Conservation (phyloP, 176 grass and related monocot species). For the Rhynchospora tenuis region DNA sequence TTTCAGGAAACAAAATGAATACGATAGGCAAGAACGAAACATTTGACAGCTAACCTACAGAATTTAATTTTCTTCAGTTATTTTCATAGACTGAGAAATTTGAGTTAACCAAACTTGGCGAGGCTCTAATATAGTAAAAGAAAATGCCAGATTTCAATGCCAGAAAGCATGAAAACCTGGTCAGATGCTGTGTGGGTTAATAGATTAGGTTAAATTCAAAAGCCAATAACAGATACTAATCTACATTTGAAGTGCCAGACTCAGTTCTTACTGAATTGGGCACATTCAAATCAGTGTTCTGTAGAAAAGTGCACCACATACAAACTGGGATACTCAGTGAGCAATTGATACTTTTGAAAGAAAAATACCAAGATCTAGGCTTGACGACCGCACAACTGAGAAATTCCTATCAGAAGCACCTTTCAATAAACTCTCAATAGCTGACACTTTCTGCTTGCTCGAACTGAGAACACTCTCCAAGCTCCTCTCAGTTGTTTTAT, state of each 20-base stretch:
- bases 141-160: background rate
- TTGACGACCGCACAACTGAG: conserved; percentile 58
- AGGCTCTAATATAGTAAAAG: background rate
- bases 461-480: conserved; percentile 87
- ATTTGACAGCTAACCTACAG: conserved; percentile 3
- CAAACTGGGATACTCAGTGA: conserved; percentile 27
- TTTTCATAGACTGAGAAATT: background rate
- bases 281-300: background rate
- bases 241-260: background rate
- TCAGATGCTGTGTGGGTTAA: background rate
- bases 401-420: conserved; percentile 81
- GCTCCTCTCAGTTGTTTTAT: conserved; percentile 71
- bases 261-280: background rate
- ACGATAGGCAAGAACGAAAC: background rate
- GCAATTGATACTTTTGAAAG: conserved; percentile 31
- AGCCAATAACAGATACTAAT: background rate
- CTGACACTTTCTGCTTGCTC: conserved; percentile 97
- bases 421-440: conserved; percentile 98
- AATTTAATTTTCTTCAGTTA: background rate
- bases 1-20: background rate
- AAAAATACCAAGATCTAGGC: conserved; percentile 89
- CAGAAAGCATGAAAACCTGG: background rate
- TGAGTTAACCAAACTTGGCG: background rate
- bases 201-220: background rate
- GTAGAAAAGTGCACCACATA: background rate